Evolutionary conservation across 805 yeast species (phyloP).

Genomic region (Ascoidea rubescens): DNA sequence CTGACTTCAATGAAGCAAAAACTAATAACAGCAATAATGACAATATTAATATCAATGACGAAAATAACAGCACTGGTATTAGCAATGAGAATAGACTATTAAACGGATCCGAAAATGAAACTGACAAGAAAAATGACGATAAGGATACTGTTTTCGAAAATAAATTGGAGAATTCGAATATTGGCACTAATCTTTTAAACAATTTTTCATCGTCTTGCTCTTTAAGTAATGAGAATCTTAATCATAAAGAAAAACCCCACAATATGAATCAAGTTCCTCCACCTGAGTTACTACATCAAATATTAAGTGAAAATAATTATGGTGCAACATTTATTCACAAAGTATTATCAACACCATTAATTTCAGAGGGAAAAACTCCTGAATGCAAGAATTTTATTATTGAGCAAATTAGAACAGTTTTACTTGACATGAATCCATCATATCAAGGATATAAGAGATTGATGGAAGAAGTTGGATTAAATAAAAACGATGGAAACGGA

Average conservation of each 20-base stretch:
- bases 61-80: conserved; percentile 1
- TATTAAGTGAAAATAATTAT: conserved; percentile 52
- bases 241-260: no score
- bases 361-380: conserved; percentile 27
- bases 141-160: no score
- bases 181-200: no score
- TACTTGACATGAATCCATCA: conserved; percentile 40
- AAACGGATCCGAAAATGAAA: conserved; percentile 6
- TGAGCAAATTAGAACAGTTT: conserved; percentile 45
- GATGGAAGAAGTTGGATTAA: conserved; percentile 83
- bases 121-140: conserved; percentile 12
- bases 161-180: no score
- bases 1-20: no score
- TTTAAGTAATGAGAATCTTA: no score
- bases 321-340: conserved; percentile 74
- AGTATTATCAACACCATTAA: conserved; percentile 56
- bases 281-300: conserved; percentile 31
- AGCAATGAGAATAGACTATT: not conserved
- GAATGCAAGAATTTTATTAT: conserved; percentile 41
- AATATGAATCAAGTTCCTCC: conserved; percentile 5
- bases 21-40: no score
- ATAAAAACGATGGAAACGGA: conserved; percentile 4
- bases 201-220: no score
- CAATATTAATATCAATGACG: conserved; percentile 4
- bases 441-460: conserved; percentile 70